Evolutionary conservation across 2,329 filamentous ascomycete genomes (phyloP).

Genomic region (Tolypocladium cylindrosporum): DNA sequence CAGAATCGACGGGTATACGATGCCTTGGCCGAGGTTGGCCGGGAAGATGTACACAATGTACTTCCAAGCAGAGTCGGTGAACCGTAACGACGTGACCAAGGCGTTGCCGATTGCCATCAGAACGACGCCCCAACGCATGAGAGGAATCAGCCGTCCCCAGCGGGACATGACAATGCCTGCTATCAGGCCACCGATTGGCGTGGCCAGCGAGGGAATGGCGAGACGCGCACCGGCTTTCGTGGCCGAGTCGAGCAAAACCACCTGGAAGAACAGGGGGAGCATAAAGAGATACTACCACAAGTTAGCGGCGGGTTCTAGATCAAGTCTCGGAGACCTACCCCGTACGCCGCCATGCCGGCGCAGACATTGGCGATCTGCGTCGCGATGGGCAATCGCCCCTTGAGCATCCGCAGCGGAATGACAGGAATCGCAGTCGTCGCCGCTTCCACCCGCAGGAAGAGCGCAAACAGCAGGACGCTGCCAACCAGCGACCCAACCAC

Average conservation of each 20-base stretch:
- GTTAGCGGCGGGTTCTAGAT: conserved; percentile 4
- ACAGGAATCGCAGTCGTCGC: conserved; percentile 40
- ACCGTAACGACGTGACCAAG: conserved; percentile 37
- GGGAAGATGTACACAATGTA: conserved; percentile 49
- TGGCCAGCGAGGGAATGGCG: conserved; percentile 51
- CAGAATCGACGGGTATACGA: conserved; percentile 46
- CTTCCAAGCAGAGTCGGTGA: conserved; percentile 40
- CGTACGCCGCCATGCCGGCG: conserved; percentile 51
- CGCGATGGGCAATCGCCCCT: conserved; percentile 41
- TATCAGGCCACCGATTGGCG: conserved; percentile 44
- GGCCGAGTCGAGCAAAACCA: conserved; percentile 52
- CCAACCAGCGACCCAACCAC: conserved; percentile 34
- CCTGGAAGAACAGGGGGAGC: conserved; percentile 61
- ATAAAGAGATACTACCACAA: conserved; percentile 51
- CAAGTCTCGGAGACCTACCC: conserved; percentile 30
- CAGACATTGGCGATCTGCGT: conserved; percentile 51
- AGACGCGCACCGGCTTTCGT: conserved; percentile 55
- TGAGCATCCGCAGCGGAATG: conserved; percentile 46
- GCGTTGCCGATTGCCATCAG: conserved; percentile 44
- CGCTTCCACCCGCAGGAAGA: conserved; percentile 39
- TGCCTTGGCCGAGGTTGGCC: conserved; percentile 48
- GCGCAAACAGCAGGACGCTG: conserved; percentile 29
- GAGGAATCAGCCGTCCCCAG: conserved; percentile 38
- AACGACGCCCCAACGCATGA: conserved; percentile 39
- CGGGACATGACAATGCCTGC: conserved; percentile 50